phyloP scores from a whole-genome alignment of 106 monocot species.

The Gastrodia elata region DNA sequence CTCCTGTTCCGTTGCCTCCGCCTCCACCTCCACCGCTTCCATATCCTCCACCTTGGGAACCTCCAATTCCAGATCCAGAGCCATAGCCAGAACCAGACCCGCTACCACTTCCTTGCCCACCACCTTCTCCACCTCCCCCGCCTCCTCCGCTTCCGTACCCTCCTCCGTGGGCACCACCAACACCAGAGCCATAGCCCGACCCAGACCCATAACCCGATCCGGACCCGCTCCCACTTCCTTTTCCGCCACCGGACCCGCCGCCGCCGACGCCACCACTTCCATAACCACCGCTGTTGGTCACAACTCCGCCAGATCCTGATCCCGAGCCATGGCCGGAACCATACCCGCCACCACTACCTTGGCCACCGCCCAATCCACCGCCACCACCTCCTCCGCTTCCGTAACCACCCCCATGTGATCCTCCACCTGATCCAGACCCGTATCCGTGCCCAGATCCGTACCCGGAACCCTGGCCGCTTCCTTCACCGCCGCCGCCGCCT shows the following conservation, averaged over 20 bases:
- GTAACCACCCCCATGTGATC: slow-evolving; percentile 11
- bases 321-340: slow-evolving; percentile 20
- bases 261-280: slow-evolving; percentile 12
- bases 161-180: too few species aligned
- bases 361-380: too few species aligned
- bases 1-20: slow-evolving; percentile 12
- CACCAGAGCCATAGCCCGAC: slow-evolving; percentile 10
- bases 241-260: slow-evolving; percentile 13
- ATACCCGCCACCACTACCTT: too few species aligned
- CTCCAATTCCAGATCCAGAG: slow-evolving; percentile 13
- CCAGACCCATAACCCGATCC: background rate
- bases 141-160: background rate
- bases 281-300: slow-evolving; percentile 11
- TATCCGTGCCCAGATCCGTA: background rate
- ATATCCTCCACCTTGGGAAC: background rate
- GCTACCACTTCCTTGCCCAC: slow-evolving; percentile 1
- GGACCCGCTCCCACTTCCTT: too few species aligned
- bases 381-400: slow-evolving; percentile 16
- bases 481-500: slow-evolving; percentile 4
- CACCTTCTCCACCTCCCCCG: slow-evolving; percentile 12
- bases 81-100: slow-evolving; percentile 13
- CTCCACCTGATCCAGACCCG: too few species aligned
- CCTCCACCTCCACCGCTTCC: slow-evolving; percentile 10
- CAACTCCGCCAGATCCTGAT: slow-evolving; percentile 10
- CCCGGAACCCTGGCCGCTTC: background rate